Percentiles rank a stretch among this genome's conserved stretches.
Evolutionary conservation across 345 rosid genomes (phyloP).

Genomic region (Lepidium didymum): DNA sequence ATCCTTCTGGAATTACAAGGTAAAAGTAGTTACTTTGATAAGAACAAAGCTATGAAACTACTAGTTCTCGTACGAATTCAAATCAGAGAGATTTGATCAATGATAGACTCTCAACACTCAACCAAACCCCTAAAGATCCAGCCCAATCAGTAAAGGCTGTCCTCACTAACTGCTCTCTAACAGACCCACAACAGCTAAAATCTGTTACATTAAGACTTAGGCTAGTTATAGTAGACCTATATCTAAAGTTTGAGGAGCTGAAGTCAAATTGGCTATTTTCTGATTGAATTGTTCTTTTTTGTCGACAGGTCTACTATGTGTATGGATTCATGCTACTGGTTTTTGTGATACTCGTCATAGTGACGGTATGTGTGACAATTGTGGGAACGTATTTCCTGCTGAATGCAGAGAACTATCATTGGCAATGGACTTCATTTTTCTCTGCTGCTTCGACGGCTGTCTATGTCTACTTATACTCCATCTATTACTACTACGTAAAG

Average conservation of each 20-base stretch:
- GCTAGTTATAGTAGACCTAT: background rate
- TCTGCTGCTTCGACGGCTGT: slow-evolving; percentile 95
- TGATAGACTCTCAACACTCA: background rate
- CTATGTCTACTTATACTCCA: slow-evolving; percentile 84
- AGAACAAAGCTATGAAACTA: background rate
- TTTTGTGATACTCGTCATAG: slow-evolving; percentile 78
- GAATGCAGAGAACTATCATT: slow-evolving; percentile 93
- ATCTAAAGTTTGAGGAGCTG: background rate
- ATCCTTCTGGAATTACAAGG: slow-evolving; percentile 99
- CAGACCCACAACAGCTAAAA: background rate
- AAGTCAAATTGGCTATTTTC: background rate
- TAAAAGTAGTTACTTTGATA: slow-evolving; percentile 18
- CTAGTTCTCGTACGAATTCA: background rate
- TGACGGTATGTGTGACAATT: slow-evolving; percentile 84
- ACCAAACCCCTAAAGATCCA: background rate
- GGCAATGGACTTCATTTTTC: slow-evolving; percentile 97
- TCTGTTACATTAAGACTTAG: background rate
- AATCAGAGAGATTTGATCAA: background rate
- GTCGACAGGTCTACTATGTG: slow-evolving; percentile 77
- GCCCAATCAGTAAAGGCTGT: background rate
- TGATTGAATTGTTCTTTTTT: background rate
- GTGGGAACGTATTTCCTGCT: slow-evolving; percentile 91
- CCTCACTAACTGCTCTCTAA: background rate
- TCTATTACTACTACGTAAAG: slow-evolving; percentile 82
- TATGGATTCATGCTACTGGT: slow-evolving; percentile 91